Evolutionary conservation across 768 basidiomycete species (phyloP).

Genomic region (Hortiboletus campestris): DNA sequence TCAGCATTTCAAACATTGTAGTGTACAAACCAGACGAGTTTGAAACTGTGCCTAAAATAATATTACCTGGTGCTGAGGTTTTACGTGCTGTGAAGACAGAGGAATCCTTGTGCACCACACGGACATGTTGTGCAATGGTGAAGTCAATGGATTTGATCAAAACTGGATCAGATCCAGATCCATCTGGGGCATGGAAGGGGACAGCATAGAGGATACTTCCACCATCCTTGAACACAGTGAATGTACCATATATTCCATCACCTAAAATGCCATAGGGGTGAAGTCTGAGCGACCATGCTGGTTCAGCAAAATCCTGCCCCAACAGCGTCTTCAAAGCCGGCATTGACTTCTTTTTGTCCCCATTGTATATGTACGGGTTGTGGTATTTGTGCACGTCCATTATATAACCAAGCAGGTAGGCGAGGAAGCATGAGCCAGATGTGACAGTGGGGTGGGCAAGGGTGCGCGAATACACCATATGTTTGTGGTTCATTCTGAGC

Average conservation of each 20-base stretch:
- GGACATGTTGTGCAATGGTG: constrained; percentile 14
- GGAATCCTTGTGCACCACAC: background rate
- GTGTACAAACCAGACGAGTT: constrained; percentile 11
- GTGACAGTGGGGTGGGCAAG: no score
- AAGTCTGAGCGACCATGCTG: constrained; percentile 14
- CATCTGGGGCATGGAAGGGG: constrained; percentile 11
- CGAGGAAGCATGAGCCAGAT: no score
- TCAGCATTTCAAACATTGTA: constrained; percentile 1
- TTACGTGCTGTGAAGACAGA: constrained; percentile 14
- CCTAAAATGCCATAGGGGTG: constrained; percentile 26
- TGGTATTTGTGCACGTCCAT: constrained; percentile 55
- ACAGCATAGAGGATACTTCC: constrained; percentile 34
- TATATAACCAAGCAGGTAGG: constrained; percentile 62
- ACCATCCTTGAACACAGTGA: constrained; percentile 31
- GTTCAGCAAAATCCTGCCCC: constrained; percentile 25
- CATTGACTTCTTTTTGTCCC: constrained; percentile 29
- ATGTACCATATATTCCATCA: constrained; percentile 23
- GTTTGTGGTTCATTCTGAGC: no score
- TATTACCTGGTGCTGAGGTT: constrained; percentile 1
- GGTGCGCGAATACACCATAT: no score
- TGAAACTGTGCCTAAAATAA: constrained; percentile 8
- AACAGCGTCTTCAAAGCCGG: constrained; percentile 16
- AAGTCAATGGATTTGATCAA: constrained; percentile 1
- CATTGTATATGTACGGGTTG: constrained; percentile 39
- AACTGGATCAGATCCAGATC: constrained; percentile 4